These are phyloP conservation scores for Talaromyces amestolkiae DNA, from an alignment of 2,329 filamentous ascomycete species.

Conservation along the genomic window DNA sequence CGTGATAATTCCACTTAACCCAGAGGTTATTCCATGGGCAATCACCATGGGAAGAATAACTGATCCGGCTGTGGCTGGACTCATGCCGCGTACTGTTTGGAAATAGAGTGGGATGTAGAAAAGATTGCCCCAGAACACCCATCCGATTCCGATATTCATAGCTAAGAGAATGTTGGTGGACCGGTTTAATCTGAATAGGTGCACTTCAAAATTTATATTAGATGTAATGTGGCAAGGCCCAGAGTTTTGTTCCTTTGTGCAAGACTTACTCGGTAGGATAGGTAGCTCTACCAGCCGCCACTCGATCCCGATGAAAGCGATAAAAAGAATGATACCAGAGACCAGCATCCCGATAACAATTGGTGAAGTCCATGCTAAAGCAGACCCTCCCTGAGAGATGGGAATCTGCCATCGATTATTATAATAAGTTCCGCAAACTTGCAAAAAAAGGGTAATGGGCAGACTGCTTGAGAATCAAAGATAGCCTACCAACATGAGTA, in stretches of 20 bases:
- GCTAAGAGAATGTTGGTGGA: slow-evolving; percentile 26
- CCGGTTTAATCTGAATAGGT: slow-evolving; percentile 28
- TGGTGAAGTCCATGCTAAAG: slow-evolving; percentile 2
- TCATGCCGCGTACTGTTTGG: slow-evolving; percentile 5
- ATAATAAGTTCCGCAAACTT: neutral
- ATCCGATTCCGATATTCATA: slow-evolving; percentile 24
- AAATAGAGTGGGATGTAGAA: slow-evolving; percentile 22
- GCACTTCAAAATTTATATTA: neutral
- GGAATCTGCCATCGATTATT: neutral
- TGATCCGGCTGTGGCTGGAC: too few relatives aligned
- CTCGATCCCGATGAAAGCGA: slow-evolving; percentile 11
- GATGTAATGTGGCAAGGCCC: too few relatives aligned
- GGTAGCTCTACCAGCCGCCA: slow-evolving; percentile 6
- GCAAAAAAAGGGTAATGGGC: slow-evolving; percentile 8
- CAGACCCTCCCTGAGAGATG: slow-evolving; percentile 15
- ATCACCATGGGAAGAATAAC: too few relatives aligned
- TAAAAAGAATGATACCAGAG: neutral
- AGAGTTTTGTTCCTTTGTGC: too few relatives aligned
- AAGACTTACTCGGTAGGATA: slow-evolving; percentile 11
- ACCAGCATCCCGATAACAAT: slow-evolving; percentile 6
- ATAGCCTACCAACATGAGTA: too few relatives aligned
- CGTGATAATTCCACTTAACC: too few relatives aligned
- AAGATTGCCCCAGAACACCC: slow-evolving; percentile 23
- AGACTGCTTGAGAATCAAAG: too few relatives aligned
- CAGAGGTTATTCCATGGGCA: too few relatives aligned